A percentile compares a stretch with the other conserved stretches of the same genome.
Evolutionary conservation across 2,329 filamentous ascomycete genomes (phyloP).

Genomic region (Coniochaeta sp.): DNA sequence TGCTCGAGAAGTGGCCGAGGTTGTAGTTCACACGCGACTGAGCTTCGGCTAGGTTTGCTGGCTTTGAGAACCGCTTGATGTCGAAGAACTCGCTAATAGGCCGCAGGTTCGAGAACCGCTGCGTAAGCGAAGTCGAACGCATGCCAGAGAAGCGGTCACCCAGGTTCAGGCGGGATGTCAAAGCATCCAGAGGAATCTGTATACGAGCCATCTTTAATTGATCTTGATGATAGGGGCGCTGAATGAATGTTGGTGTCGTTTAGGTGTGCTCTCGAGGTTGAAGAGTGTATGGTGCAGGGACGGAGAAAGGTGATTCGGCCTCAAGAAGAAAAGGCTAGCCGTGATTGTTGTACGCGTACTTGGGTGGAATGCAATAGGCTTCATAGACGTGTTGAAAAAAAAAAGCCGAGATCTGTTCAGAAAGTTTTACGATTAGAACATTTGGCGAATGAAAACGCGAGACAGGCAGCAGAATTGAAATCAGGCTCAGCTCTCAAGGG

Average conservation of each 20-base stretch:
- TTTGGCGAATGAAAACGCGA: not conserved
- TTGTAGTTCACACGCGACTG: constrained; percentile 57
- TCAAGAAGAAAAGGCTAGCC: not conserved
- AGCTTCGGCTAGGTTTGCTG: constrained; percentile 65
- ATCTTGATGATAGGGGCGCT: not conserved
- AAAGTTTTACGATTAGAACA: not conserved
- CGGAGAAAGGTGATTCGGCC: not conserved
- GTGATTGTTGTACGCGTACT: not conserved
- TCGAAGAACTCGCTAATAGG: constrained; percentile 93
- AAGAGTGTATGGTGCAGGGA: not conserved
- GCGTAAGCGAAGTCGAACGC: constrained; percentile 67
- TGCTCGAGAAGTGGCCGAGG: constrained; percentile 93
- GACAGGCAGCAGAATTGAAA: not conserved
- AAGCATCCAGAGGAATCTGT: constrained; percentile 82
- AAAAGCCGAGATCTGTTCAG: not conserved
- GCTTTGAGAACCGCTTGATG: constrained; percentile 91
- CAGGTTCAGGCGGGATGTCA: constrained; percentile 87
- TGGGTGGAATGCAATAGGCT: not conserved
- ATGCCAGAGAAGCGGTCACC: constrained; percentile 77
- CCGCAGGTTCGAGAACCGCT: constrained; percentile 85
- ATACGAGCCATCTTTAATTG: constrained; percentile 66
- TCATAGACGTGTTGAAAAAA: not conserved
- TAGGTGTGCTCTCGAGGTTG: not conserved
- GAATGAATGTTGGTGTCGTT: not conserved
- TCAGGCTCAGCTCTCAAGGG: not conserved